Base-by-base conservation (phyloP, 441 rosid genomes). In the Capsella rubella region DNA sequence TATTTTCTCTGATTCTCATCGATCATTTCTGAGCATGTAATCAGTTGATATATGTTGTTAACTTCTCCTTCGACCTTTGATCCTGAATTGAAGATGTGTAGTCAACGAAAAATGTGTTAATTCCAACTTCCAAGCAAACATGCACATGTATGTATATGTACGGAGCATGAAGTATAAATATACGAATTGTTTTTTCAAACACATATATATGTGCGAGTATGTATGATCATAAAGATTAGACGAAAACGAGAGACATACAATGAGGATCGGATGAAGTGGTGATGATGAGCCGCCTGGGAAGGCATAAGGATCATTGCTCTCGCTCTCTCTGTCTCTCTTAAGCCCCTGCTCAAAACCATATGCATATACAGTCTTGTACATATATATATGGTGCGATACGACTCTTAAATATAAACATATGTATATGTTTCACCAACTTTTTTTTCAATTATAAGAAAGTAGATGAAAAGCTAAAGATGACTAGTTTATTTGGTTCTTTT, bases 401-500 rank as follows among this genome's bases (percentile, higher is more conserved):
- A 27, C 12, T 55, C 47, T 46, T 25, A 16, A 15, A 3, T 15
- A 73, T 67, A 50, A 29, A 18, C 51, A 59, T 51, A n/a, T n/a
- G n/a, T n/a, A 74, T 28, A 74, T 29, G 63, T 42, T 58, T 50
- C 62, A 59, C 55, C 78, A 57, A 57, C 67, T 74, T 56, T 1
- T 34, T 66, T 49, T 14, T 67, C 16, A 54, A 25, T 55, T 55
- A n/a, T 21, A 55, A 40, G 63, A 60, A 74, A 74, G 78, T 74
- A 74, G 78, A 60, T 74, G 56, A 49, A 67, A 67, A 74, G 69
- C 63, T 52, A 75, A 60, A 61, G 51, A 10, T 45, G 47, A 11
- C 49, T 58, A 49, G 3, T 40, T 50, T 42, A 31, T 31, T 50
- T 67, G 51, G 54, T 67, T 57, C 28, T 40, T 66, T 56, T 50